Conservation (phyloP, 176 grass and related monocot species). For the Avena eriantha region DNA sequence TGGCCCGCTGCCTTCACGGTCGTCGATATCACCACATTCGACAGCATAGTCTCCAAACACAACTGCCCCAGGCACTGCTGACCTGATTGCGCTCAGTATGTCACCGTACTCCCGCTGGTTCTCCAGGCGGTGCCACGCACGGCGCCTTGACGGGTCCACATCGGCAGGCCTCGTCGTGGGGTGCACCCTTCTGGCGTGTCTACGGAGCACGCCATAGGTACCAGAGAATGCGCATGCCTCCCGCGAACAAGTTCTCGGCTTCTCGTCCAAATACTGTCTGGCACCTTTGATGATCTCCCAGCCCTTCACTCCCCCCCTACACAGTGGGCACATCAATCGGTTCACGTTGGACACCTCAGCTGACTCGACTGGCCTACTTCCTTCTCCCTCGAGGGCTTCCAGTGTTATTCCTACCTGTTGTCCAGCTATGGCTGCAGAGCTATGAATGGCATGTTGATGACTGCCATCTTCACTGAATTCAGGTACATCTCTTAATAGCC, state of each 20-base stretch:
- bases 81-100: constrained; percentile 81
- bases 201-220: constrained; percentile 74
- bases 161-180: constrained; percentile 69
- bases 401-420: constrained; percentile 47
- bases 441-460: constrained; percentile 40
- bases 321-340: constrained; percentile 71
- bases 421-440: constrained; percentile 1
- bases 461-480: constrained; percentile 39
- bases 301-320: constrained; percentile 61
- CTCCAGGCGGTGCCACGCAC: constrained; percentile 71
- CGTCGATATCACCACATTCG: constrained; percentile 59
- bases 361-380: constrained; percentile 40
- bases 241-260: constrained; percentile 63
- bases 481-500: constrained; percentile 35
- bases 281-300: constrained; percentile 75
- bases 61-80: constrained; percentile 72
- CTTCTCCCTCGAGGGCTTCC: constrained; percentile 45
- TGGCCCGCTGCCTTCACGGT: constrained; percentile 47
- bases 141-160: constrained; percentile 68
- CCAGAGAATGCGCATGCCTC: constrained; percentile 74
- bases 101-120: constrained; percentile 79
- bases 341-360: constrained; percentile 41
- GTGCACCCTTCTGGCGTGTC: constrained; percentile 75
- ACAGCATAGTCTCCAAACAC: constrained; percentile 82
- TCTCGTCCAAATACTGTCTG: constrained; percentile 73